These are phyloP conservation scores for Hygrocybe punicea DNA, from an alignment of 768 basidiomycete genomes.

Conservation along the genomic window DNA sequence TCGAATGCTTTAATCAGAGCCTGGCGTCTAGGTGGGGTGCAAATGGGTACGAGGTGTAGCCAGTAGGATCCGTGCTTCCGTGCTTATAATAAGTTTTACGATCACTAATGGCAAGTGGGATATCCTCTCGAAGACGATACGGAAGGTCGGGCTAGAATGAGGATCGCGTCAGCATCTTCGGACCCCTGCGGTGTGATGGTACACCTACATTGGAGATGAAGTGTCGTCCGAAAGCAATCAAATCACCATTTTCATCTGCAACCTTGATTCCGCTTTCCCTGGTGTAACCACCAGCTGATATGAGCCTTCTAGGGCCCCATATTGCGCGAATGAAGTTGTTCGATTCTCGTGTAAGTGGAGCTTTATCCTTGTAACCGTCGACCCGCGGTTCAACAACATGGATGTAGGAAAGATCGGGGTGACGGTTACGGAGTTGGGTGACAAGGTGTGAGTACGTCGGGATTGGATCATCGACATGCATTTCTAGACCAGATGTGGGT, in stretches of 20 bases:
- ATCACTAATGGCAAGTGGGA: conserved; percentile 25
- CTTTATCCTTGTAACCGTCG: conserved; percentile 10
- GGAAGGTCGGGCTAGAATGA: conserved; percentile 34
- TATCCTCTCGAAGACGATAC: conserved; percentile 24
- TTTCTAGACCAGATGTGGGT: conserved; percentile 23
- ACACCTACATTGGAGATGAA: conserved; percentile 39
- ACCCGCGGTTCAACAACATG: conserved; percentile 41
- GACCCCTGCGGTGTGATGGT: too few species aligned
- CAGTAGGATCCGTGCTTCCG: conserved; percentile 21
- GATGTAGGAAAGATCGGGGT: conserved; percentile 44
- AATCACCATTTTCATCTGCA: conserved; percentile 30
- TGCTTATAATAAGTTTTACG: conserved; percentile 28
- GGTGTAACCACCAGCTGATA: conserved; percentile 37
- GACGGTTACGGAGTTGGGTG: conserved; percentile 30
- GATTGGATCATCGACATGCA: conserved; percentile 42
- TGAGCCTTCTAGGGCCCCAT: conserved; percentile 33
- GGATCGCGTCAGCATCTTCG: too few species aligned
- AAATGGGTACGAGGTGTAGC: conserved; percentile 33
- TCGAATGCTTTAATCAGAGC: not conserved
- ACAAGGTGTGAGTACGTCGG: conserved; percentile 46
- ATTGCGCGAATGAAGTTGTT: conserved; percentile 39
- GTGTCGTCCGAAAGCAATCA: conserved; percentile 37
- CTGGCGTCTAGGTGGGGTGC: not conserved
- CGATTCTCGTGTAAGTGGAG: conserved; percentile 3
- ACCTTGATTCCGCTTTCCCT: conserved; percentile 27